Conservation (phyloP, 495 filamentous ascomycete genomes). For the Podospora pseudopauciseta region DNA sequence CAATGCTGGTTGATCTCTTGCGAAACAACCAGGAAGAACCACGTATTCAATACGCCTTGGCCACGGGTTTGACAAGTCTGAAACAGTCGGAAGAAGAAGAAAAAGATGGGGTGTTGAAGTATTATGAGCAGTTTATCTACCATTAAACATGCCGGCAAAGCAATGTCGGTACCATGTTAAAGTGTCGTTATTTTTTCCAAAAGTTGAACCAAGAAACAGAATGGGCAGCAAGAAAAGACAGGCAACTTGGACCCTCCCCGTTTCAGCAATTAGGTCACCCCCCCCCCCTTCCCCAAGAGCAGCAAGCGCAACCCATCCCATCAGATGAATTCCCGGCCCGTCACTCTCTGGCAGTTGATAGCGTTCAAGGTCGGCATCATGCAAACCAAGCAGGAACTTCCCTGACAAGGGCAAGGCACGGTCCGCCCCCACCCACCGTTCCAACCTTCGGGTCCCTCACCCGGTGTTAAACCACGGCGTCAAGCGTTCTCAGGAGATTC, state of each 20-base stretch:
- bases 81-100: neutral
- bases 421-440: neutral
- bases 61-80: neutral
- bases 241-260: neutral
- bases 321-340: neutral
- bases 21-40: slow-evolving; percentile 6
- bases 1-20: too few species aligned
- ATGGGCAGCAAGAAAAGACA: neutral
- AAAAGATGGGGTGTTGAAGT: slow-evolving; percentile 2
- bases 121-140: slow-evolving; percentile 10
- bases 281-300: neutral
- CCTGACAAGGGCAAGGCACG: neutral
- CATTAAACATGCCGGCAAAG: slow-evolving; percentile 18
- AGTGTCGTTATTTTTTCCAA: slow-evolving; percentile 2
- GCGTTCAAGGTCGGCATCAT: neutral
- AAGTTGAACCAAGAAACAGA: neutral
- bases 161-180: slow-evolving; percentile 10
- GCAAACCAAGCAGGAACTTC: neutral
- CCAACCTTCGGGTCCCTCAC: neutral
- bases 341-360: neutral
- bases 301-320: neutral
- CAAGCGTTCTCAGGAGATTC: slow-evolving; percentile 54
- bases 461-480: slow-evolving; percentile 24
- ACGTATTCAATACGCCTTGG: neutral
- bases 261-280: neutral